A percentile compares a stretch with the other conserved stretches of the same genome.
These are phyloP conservation scores for Didymella segeticola DNA, from an alignment of 2,329 filamentous ascomycete genomes.

Conservation along the genomic window DNA sequence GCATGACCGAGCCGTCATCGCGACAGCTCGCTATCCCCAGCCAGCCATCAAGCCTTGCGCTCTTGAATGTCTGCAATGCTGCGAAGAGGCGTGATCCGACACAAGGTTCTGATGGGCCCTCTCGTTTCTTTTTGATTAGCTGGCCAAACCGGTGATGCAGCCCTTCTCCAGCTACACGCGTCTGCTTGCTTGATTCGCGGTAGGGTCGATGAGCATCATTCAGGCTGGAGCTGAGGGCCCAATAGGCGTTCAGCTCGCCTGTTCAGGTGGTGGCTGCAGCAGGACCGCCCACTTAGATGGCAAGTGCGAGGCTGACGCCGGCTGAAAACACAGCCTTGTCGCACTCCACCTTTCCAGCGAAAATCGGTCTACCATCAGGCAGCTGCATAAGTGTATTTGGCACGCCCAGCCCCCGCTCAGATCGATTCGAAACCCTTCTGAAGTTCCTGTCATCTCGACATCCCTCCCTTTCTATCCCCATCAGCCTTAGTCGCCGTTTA, in stretches of 20 bases:
- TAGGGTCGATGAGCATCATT: conserved; percentile 27
- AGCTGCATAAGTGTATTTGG: conserved; percentile 39
- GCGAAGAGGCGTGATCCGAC: conserved; percentile 40
- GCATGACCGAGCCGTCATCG: conserved; percentile 34
- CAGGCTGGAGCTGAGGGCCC: conserved; percentile 41
- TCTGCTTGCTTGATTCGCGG: conserved; percentile 38
- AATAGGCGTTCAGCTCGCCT: conserved; percentile 45
- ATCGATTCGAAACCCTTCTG: conserved; percentile 33
- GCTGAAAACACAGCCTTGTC: conserved; percentile 46
- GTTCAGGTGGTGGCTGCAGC: conserved; percentile 46
- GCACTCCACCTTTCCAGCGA: conserved; percentile 39
- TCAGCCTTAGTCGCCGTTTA: conserved; percentile 39
- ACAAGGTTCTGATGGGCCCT: conserved; percentile 38
- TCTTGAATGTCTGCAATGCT: conserved; percentile 31
- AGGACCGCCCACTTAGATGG: conserved; percentile 46
- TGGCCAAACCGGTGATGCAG: conserved; percentile 34
- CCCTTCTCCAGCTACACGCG: conserved; percentile 23
- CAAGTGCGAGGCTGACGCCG: conserved; percentile 49
- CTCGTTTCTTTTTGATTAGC: conserved; percentile 43
- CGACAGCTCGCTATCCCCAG: conserved; percentile 27
- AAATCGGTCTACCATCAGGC: conserved; percentile 47
- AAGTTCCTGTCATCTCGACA: conserved; percentile 29
- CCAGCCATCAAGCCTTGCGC: conserved; percentile 23
- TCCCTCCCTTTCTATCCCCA: conserved; percentile 24
- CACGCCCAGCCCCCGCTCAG: conserved; percentile 40